Base-by-base conservation (phyloP, 2,329 filamentous ascomycete species). In the Mycosphaerella sp. region DNA sequence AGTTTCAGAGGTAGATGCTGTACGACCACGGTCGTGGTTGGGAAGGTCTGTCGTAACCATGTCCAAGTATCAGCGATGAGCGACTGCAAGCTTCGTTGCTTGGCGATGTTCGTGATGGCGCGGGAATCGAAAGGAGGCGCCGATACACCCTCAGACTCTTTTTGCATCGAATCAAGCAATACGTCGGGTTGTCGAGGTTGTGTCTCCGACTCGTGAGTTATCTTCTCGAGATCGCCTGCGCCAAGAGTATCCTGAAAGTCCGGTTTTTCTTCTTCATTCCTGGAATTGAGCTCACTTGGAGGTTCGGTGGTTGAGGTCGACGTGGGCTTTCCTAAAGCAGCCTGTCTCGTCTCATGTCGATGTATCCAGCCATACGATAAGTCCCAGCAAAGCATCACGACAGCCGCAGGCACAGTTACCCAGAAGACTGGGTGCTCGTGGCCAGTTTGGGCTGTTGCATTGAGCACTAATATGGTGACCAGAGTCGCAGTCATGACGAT, bases 1-100 rank as follows among this genome's bases (percentile, higher is more conserved):
- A 88, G 75, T 0, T 82, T 76, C 47, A 85, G 79, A 0, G 85
- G 85, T 1, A 89, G 71, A 62, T 86, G 83, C 0, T 77, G 69
- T 5, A 84, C 64, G 0, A 88, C 84, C 0, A 81, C 79, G 16
- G 80, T 79, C 1, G 79, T 79, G 0, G 84, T 87, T 0, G 85
- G 85, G 42, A 88, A 88, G 0, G 84, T 87, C 61, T 84, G 81
- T 54, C 84, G 81, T 0, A 70, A 71, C 83, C 82, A 87, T n/a
- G 65, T 63, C 50, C 79, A 80, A 0, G 60, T 50, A 9, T 78
- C 66, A 1, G 59, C 57, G 4, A 70, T 50, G 0, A 81, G 59
- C 0, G 80, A 83, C 1, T 75, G 68, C 0, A 87, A 68, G 0
- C 80, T 85, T 13, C 70, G 34, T 46, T 35, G 32, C 12, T 35